These are phyloP conservation scores for Solanum phureja DNA, from an alignment of 257 asterid species.

Conservation along the genomic window DNA sequence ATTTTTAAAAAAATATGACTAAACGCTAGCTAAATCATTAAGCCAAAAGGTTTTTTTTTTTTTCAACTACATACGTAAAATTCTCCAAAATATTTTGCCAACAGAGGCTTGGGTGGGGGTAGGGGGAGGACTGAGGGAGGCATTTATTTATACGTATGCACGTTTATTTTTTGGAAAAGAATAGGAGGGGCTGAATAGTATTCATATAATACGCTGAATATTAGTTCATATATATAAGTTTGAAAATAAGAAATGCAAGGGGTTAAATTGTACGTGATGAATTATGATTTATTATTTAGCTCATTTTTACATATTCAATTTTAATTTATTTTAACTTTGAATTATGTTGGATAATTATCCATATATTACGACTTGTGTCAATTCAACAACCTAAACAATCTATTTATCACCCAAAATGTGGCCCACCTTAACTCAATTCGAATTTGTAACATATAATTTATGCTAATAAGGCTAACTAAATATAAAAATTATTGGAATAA, in stretches of 20 bases:
- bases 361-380: no score
- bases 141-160: not conserved
- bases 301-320: no score
- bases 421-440: not conserved
- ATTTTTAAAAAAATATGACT: accelerated
- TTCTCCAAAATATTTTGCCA: not conserved
- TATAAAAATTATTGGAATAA: not conserved
- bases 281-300: not conserved
- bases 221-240: not conserved
- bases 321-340: no score
- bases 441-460: not conserved
- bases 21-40: not conserved
- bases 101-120: not conserved
- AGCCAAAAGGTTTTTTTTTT: not conserved
- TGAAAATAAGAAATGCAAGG: not conserved
- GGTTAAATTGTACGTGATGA: no score
- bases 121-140: not conserved
- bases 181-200: not conserved
- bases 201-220: no score
- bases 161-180: not conserved
- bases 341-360: no score
- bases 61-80: no score
- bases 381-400: no score
- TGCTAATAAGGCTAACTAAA: not conserved
- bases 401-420: not conserved